Conservation (phyloP, 768 basidiomycete species). For the Lentinula raphanica region DNA sequence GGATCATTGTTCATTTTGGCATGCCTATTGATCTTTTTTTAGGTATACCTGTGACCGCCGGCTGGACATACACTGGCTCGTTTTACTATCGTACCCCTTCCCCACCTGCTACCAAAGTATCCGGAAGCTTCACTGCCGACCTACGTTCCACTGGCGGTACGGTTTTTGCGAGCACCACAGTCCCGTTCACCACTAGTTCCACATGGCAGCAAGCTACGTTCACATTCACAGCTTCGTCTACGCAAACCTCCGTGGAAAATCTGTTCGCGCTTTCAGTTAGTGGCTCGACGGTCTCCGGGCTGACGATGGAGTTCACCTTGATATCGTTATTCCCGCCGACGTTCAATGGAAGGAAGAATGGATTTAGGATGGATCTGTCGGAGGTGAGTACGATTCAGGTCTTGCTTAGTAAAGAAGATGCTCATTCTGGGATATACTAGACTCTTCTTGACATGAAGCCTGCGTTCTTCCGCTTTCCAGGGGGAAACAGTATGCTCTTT, state of each 20-base stretch:
- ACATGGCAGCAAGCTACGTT: constrained; percentile 1
- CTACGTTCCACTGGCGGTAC: background rate
- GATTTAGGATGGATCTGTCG: constrained; percentile 57
- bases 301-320: constrained; percentile 52
- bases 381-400: constrained; percentile 30
- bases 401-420: background rate
- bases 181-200: background rate
- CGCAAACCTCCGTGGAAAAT: constrained; percentile 33
- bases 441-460: constrained; percentile 51
- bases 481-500: constrained; percentile 56
- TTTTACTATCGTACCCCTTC: constrained; percentile 54
- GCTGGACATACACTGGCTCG: constrained; percentile 53
- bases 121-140: constrained; percentile 1
- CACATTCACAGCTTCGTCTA: constrained; percentile 24
- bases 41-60: constrained; percentile 52
- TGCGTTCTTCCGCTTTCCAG: constrained; percentile 62
- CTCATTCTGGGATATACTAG: constrained; percentile 21
- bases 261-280: constrained; percentile 49
- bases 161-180: background rate
- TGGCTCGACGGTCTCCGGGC: constrained; percentile 31
- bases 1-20: background rate
- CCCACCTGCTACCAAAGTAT: constrained; percentile 18
- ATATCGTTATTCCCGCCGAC: constrained; percentile 67
- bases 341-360: constrained; percentile 54
- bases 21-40: background rate